Evolutionary conservation across 306 rosid genomes (phyloP).

Genomic region (Arachis stenosperma): DNA sequence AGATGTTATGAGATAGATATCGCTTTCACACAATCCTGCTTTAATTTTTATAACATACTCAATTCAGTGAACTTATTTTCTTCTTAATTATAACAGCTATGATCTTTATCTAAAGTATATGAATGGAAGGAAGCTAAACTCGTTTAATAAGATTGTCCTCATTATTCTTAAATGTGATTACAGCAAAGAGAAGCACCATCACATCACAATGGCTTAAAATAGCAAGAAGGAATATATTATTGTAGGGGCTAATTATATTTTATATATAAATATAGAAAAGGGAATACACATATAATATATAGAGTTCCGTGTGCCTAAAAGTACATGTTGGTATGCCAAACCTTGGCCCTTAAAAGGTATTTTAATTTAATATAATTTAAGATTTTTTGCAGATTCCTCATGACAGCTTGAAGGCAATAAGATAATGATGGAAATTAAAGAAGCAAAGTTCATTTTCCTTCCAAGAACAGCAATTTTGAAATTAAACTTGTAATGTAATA

Average conservation of each 20-base stretch:
- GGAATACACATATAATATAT: too few species aligned
- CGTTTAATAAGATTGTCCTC: neutral
- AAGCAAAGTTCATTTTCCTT: neutral
- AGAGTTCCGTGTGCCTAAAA: neutral
- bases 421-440: neutral
- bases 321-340: constrained; percentile 46
- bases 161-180: constrained; percentile 40
- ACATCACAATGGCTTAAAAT: constrained; percentile 17
- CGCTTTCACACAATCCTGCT: constrained; percentile 36
- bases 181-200: constrained; percentile 46
- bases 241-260: too few species aligned
- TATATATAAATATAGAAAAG: too few species aligned
- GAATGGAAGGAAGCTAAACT: neutral
- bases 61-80: too few species aligned
- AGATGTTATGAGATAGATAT: neutral
- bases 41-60: neutral
- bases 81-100: too few species aligned
- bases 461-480: neutral
- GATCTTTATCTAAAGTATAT: too few species aligned
- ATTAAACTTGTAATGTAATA: constrained; percentile 4
- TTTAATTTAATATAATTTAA: neutral
- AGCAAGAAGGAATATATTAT: constrained; percentile 35
- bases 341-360: constrained; percentile 14
- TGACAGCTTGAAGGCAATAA: constrained; percentile 45
- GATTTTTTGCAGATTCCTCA: constrained; percentile 44